Evolutionary conservation across 2,329 filamentous ascomycete genomes (phyloP), one percentile per base, ranked within the genome.

Genomic region (Beauveria sp.): DNA sequence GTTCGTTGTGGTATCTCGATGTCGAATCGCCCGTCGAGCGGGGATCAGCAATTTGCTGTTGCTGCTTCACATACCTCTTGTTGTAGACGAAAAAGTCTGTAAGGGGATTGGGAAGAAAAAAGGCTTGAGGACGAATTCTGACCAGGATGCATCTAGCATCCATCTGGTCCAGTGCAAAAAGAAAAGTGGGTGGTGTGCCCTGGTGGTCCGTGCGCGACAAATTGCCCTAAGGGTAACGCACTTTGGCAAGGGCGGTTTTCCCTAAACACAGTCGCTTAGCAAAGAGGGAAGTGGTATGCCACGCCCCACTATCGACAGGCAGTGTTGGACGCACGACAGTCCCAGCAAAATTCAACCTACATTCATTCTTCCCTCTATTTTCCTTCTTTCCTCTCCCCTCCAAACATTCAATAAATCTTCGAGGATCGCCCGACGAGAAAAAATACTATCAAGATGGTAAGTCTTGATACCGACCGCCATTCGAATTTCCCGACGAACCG

Each of bases 361-460:
- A 66, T 66, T 63, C 65, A 65, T 63, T 58, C 67, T 66, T 44
- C 30, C 61, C 62, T 65, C 63, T 67, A 62, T 62, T 61, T 63
- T 51, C 63, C 61, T 57, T 66, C 50, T 58, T 65, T 68, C 68
- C 66, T 63, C 16, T 48, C 16, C 26, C 40, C 28, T 20, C 69
- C 67, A 67, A 70, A 73, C 70, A 73, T 67, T 69, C 67, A 72
- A 66, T 70, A 63, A 76, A 82, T 85, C 83, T 86, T 86, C 84
- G 84, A 86, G 84, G 84, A 86, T 85, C 82, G 82, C 78, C 80
- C 82, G 83, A 82, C 83, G 81, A 77, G 76, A 77, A 75, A 72
- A 47, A 72, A 72, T 69, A 77, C 34, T 41, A 74, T 74, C 79
- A 85, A 83, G 77, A 86, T 86, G 84, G 84, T 86, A 74, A 78